Percentiles rank a stretch among this genome's conserved stretches.
Evolutionary conservation across 2,329 filamentous ascomycete genomes (phyloP).

Genomic region (Fusarium sp.): DNA sequence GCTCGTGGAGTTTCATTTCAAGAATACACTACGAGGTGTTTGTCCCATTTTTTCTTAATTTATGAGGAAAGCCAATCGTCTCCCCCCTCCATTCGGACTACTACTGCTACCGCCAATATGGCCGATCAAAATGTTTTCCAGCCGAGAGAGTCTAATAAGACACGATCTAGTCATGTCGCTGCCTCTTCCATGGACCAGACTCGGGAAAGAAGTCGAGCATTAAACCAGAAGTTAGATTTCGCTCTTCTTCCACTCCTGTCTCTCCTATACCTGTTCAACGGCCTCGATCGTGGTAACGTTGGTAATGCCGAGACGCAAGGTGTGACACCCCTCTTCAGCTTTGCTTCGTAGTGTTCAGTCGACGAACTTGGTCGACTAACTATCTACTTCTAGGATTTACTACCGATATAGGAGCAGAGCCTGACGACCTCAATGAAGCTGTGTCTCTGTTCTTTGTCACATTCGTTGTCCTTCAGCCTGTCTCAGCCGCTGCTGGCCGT

Average conservation of each 20-base stretch:
- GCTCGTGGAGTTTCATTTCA: neutral
- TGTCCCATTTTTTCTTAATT: neutral
- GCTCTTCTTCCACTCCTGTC: conserved; percentile 54
- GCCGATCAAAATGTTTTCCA: conserved; percentile 6
- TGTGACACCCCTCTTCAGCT: conserved; percentile 13
- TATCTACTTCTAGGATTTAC: conserved; percentile 39
- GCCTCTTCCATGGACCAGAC: conserved; percentile 11
- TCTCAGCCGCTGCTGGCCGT: conserved; percentile 45
- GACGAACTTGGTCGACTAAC: neutral
- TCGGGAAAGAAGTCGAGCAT: conserved; percentile 22
- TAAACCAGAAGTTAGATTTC: conserved; percentile 54
- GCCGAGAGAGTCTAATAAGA: conserved; percentile 16
- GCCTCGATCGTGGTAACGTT: conserved; percentile 56
- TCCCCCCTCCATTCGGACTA: neutral
- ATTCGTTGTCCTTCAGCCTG: conserved; percentile 45
- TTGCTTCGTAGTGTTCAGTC: neutral
- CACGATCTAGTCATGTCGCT: conserved; percentile 8
- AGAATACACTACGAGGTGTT: neutral
- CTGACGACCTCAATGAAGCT: conserved; percentile 46
- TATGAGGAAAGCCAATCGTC: neutral
- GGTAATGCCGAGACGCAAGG: conserved; percentile 57
- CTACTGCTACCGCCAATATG: conserved; percentile 7
- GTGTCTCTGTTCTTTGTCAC: conserved; percentile 48
- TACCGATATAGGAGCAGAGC: conserved; percentile 43
- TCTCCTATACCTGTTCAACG: conserved; percentile 56